Conservation (phyloP, 2,329 filamentous ascomycete species). For the Akanthomyces dipterigenus region DNA sequence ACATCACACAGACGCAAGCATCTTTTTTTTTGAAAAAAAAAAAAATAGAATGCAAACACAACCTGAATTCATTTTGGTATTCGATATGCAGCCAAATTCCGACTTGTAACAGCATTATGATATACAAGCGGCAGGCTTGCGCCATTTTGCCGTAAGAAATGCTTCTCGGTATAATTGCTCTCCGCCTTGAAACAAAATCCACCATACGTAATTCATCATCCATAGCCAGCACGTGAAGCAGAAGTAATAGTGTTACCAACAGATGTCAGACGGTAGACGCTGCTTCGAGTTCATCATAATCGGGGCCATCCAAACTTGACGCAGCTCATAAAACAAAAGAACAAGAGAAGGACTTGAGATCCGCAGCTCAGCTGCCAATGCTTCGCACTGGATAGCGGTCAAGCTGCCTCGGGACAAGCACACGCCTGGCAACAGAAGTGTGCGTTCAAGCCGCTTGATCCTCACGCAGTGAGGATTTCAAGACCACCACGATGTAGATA, state of each 20-base stretch:
- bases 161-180: conserved; percentile 12
- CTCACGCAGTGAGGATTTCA: not conserved
- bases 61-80: conserved; percentile 13
- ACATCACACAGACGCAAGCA: not conserved
- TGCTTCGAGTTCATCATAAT: conserved; percentile 11
- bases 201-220: conserved; percentile 12
- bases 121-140: conserved; percentile 12
- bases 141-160: conserved; percentile 8
- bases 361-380: not conserved
- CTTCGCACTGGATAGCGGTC: not conserved
- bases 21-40: no score
- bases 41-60: not conserved
- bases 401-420: not conserved
- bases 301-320: conserved; percentile 12
- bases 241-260: conserved; percentile 7
- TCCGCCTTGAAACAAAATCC: conserved; percentile 8
- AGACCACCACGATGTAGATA: conserved; percentile 4
- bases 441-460: not conserved
- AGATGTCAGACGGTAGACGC: conserved; percentile 5
- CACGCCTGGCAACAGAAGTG: not conserved
- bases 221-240: conserved; percentile 8
- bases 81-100: conserved; percentile 13
- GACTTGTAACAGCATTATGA: conserved; percentile 7
- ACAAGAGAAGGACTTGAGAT: conserved; percentile 13
- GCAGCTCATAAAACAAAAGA: conserved; percentile 17